Conservation (phyloP, 148 eudicot species). For the Rhododendron griersonianum region DNA sequence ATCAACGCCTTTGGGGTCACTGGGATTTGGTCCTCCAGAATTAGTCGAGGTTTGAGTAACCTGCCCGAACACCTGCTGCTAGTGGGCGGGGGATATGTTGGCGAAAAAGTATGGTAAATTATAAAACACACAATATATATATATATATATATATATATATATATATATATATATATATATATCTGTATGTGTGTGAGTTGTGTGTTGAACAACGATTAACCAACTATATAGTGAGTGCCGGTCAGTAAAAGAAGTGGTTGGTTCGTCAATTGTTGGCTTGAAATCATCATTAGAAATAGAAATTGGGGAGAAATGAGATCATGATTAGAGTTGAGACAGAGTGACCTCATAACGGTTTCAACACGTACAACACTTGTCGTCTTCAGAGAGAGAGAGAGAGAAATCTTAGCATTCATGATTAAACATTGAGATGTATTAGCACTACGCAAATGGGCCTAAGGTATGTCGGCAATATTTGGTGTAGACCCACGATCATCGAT, state of each 20-base stretch:
- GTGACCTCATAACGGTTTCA: background rate
- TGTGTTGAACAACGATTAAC: background rate
- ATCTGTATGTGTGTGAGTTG: background rate
- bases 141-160: background rate
- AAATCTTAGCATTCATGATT: background rate
- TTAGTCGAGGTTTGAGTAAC: no score
- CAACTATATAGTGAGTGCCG: background rate
- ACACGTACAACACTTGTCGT: background rate
- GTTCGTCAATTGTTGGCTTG: background rate
- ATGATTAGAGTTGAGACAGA: background rate
- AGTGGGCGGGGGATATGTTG: no score
- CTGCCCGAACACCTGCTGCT: no score
- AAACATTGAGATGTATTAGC: background rate
- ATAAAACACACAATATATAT: background rate
- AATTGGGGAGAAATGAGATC: background rate
- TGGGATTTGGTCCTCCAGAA: no score
- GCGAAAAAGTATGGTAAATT: background rate
- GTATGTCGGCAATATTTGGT: background rate
- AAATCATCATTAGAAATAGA: background rate
- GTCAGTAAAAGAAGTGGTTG: slow-evolving; percentile 1
- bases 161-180: background rate
- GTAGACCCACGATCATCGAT: background rate
- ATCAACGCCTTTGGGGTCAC: no score
- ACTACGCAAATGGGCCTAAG: background rate
- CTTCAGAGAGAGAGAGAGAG: background rate